Evolutionary conservation across 208 protist species (phyloP).

Genomic region (Trypanosoma lewisi): DNA sequence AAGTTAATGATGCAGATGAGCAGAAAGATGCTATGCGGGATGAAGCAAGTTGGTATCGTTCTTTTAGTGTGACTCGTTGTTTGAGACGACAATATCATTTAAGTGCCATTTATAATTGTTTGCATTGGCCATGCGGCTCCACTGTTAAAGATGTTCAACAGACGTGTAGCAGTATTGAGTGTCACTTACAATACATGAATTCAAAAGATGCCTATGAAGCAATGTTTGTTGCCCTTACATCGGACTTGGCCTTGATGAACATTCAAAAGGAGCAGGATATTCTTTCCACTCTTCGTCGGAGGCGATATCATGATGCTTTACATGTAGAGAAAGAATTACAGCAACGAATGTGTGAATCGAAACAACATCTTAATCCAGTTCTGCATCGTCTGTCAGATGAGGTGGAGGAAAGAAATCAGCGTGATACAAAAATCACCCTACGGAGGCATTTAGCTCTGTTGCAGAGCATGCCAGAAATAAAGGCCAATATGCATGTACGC

Average conservation of each 20-base stretch:
- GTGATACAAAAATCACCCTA: constrained; percentile 8
- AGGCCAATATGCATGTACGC: constrained; percentile 17
- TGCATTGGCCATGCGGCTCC: constrained; percentile 1
- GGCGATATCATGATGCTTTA: constrained; percentile 19
- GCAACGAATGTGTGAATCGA: constrained; percentile 18
- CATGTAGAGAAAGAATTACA: constrained; percentile 20
- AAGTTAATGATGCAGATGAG: constrained; percentile 6
- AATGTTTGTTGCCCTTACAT: constrained; percentile 20
- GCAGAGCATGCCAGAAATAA: constrained; percentile 3
- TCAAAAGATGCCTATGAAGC: constrained; percentile 6
- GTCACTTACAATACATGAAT: not conserved
- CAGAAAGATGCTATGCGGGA: not conserved
- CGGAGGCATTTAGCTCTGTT: constrained; percentile 6
- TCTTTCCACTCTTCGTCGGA: constrained; percentile 14
- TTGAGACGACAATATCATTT: constrained; percentile 1
- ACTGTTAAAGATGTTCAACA: constrained; percentile 1
- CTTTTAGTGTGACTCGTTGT: not conserved
- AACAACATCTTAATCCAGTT: constrained; percentile 20
- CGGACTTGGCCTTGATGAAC: constrained; percentile 13
- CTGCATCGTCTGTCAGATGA: constrained; percentile 21
- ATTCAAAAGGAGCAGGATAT: constrained; percentile 29
- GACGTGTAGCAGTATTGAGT: constrained; percentile 7
- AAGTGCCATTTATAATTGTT: not conserved
- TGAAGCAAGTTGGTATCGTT: not conserved
- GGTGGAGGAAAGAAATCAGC: constrained; percentile 22